phyloP scores from a whole-genome alignment of 305 asterid species.

The Solanum hybrid region DNA sequence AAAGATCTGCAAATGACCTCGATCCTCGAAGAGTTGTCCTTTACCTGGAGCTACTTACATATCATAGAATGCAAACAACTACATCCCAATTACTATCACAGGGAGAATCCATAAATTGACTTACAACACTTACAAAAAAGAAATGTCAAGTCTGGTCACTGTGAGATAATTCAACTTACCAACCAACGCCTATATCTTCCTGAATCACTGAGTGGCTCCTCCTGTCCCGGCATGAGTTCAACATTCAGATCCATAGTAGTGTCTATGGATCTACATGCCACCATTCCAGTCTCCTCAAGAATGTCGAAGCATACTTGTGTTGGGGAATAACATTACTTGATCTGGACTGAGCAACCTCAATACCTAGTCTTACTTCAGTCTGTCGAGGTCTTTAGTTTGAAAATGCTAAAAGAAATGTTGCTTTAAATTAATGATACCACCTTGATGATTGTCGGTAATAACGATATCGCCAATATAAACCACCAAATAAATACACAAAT shows the following conservation, averaged over 20 bases:
- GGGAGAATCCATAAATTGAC: background rate
- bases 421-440: background rate
- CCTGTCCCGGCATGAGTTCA: background rate
- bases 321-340: background rate
- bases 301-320: background rate
- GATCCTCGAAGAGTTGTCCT: background rate
- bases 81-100: background rate
- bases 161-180: background rate
- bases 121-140: background rate
- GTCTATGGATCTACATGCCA: background rate
- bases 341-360: background rate
- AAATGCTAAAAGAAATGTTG: background rate
- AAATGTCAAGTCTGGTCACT: background rate
- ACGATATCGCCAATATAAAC: background rate
- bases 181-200: background rate
- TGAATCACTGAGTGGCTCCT: background rate
- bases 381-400: background rate
- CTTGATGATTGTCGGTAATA: background rate
- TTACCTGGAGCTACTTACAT: background rate
- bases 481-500: background rate
- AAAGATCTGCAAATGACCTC: background rate
- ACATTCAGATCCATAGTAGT: background rate
- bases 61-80: background rate
- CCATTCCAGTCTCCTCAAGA: background rate
- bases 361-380: background rate